Conservation (phyloP, 805 yeast species). For the Ogataea naganishii region DNA sequence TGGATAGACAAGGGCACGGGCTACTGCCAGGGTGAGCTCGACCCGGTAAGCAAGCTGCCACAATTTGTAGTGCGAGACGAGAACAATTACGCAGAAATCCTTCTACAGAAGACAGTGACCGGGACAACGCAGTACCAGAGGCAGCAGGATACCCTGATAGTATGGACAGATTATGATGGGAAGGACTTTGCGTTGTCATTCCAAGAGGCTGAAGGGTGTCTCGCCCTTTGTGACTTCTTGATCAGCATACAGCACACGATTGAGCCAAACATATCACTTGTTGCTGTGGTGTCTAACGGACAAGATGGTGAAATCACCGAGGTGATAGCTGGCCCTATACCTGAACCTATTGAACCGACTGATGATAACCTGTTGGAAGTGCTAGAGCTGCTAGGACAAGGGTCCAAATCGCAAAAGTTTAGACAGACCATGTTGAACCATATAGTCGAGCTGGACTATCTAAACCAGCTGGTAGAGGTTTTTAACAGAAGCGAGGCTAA, state of each 20-base stretch:
- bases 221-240: slow-evolving; percentile 72
- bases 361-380: slow-evolving; percentile 43
- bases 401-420: slow-evolving; percentile 54
- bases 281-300: slow-evolving; percentile 49
- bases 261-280: slow-evolving; percentile 61
- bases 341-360: slow-evolving; percentile 53
- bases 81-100: slow-evolving; percentile 42
- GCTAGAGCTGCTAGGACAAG: slow-evolving; percentile 48
- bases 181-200: slow-evolving; percentile 82
- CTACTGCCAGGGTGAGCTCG: slow-evolving; percentile 66
- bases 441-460: slow-evolving; percentile 44
- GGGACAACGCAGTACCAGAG: slow-evolving; percentile 81
- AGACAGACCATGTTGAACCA: slow-evolving; percentile 50
- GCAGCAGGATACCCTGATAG: slow-evolving; percentile 89
- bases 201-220: slow-evolving; percentile 88
- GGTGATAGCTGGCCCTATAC: slow-evolving; percentile 71
- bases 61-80: slow-evolving; percentile 70
- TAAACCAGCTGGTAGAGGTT: slow-evolving; percentile 39
- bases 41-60: slow-evolving; percentile 30
- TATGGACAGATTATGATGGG: slow-evolving; percentile 76
- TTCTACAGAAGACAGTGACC: slow-evolving; percentile 59
- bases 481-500: slow-evolving; percentile 50
- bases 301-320: slow-evolving; percentile 54
- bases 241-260: slow-evolving; percentile 53
- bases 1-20: slow-evolving; percentile 96